Evolutionary conservation across 1,284 basidiomycete species (phyloP).

Genomic region (Inonotus obliquus): DNA sequence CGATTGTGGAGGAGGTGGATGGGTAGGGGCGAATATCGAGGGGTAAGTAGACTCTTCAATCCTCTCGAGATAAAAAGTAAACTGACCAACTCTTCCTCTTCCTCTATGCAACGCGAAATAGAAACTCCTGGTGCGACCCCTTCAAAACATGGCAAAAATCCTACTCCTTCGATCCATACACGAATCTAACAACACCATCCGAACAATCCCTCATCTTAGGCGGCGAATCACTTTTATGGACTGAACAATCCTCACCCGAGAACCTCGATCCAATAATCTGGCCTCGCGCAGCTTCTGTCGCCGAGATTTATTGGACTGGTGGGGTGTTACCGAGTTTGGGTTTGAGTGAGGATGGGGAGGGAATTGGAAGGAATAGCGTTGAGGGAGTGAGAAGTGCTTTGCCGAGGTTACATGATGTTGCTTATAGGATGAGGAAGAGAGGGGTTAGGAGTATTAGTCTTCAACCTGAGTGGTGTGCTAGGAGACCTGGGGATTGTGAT

Average conservation of each 20-base stretch:
- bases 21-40: constrained; percentile 31
- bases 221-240: constrained; percentile 48
- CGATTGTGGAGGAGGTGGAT: constrained; percentile 42
- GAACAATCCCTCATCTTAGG: constrained; percentile 31
- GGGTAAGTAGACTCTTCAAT: too few species aligned
- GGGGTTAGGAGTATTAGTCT: constrained; percentile 38
- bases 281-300: constrained; percentile 56
- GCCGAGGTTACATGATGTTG: constrained; percentile 39
- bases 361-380: too few species aligned
- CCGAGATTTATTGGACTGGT: constrained; percentile 63
- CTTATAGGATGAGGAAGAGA: constrained; percentile 34
- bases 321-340: constrained; percentile 17
- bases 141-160: constrained; percentile 52
- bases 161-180: constrained; percentile 53
- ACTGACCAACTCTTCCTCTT: too few species aligned
- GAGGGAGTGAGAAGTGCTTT: constrained; percentile 29
- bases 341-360: too few species aligned
- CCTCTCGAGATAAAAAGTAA: too few species aligned
- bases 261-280: constrained; percentile 54
- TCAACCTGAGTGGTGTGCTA: constrained; percentile 45
- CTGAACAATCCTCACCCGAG: constrained; percentile 47
- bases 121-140: constrained; percentile 45
- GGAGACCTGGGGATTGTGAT: constrained; percentile 31
- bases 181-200: constrained; percentile 35
- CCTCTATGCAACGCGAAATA: neutral